Evolutionary conservation across 805 yeast species (phyloP).

Genomic region (Barnettozyma sucrosica): DNA sequence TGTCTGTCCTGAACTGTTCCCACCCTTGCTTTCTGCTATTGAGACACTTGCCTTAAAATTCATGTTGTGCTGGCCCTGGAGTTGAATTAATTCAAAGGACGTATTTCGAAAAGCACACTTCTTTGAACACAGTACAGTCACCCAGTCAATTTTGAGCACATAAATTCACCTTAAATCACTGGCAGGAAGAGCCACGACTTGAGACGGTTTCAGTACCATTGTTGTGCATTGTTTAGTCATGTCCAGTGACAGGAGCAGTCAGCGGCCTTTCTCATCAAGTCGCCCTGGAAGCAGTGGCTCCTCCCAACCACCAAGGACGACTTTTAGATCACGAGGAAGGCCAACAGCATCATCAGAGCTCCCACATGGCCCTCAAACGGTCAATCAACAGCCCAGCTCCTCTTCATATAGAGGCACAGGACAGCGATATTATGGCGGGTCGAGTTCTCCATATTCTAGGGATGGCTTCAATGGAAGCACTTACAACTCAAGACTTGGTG

Average conservation of each 20-base stretch:
- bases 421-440: slow-evolving; percentile 3
- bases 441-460: slow-evolving; percentile 1
- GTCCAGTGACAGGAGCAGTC: slow-evolving; percentile 7
- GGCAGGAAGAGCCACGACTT: neutral
- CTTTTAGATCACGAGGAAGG: slow-evolving; percentile 6
- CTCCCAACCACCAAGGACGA: slow-evolving; percentile 1
- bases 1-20: neutral
- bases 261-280: slow-evolving; percentile 6
- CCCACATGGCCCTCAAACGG: neutral
- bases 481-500: slow-evolving; percentile 5
- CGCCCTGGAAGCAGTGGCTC: slow-evolving; percentile 7
- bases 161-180: no score
- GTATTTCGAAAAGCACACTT: neutral
- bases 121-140: neutral
- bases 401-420: slow-evolving; percentile 6
- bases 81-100: neutral
- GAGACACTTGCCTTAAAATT: neutral
- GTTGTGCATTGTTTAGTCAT: neutral
- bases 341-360: slow-evolving; percentile 1
- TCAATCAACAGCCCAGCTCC: neutral
- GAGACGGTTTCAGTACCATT: no score
- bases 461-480: slow-evolving; percentile 2
- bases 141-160: neutral
- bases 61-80: neutral
- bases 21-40: neutral